Percentiles rank a stretch among this genome's conserved stretches.
These are phyloP conservation scores for Penicillium sp. DNA, from an alignment of 2,329 filamentous ascomycete species.

Conservation along the genomic window DNA sequence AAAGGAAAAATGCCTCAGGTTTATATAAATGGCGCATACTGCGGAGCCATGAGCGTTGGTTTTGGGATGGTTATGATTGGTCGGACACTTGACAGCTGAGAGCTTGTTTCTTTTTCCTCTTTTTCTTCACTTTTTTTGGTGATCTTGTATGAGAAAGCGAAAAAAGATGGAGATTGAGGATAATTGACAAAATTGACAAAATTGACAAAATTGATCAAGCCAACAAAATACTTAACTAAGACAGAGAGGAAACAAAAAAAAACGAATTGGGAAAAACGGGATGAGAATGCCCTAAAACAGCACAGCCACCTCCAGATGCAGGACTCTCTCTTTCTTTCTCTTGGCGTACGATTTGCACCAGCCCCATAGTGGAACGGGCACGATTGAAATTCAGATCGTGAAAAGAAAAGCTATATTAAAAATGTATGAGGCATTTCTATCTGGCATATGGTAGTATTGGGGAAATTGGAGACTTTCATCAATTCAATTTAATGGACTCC, in stretches of 20 bases:
- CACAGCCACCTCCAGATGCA: conserved; percentile 25
- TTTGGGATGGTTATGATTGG: background rate
- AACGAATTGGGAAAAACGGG: conserved; percentile 1
- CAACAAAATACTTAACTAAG: background rate
- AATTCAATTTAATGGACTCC: too few relatives aligned
- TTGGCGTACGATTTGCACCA: background rate
- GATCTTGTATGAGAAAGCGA: background rate
- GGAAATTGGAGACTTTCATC: too few relatives aligned
- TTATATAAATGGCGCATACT: conserved; percentile 26
- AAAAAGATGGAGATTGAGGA: background rate
- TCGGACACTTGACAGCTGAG: background rate
- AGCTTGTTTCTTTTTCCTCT: background rate
- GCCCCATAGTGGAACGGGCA: conserved; percentile 14
- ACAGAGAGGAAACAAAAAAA: background rate
- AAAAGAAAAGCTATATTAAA: too few relatives aligned
- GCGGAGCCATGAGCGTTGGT: background rate
- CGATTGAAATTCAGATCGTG: too few relatives aligned
- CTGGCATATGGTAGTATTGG: too few relatives aligned
- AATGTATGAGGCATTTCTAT: too few relatives aligned
- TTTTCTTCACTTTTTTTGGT: background rate
- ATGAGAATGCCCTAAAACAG: conserved; percentile 5
- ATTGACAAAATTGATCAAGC: too few relatives aligned
- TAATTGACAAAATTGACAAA: background rate
- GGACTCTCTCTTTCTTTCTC: background rate
- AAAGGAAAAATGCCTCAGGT: conserved; percentile 27